phyloP scores from a whole-genome alignment of 108 stramenopile species.

The Stephanodiscus minutulus region DNA sequence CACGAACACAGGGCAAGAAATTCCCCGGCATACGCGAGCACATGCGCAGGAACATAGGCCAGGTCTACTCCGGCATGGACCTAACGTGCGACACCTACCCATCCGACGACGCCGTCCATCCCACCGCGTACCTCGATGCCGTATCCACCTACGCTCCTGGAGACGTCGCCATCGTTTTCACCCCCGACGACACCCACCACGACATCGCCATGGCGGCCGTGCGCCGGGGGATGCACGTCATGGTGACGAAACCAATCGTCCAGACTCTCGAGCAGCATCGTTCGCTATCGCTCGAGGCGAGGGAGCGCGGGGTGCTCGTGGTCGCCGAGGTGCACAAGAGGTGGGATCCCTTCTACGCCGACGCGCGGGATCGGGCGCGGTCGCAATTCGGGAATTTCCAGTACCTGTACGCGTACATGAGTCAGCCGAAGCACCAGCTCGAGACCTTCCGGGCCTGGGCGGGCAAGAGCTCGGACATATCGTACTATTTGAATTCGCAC shows the following conservation, averaged over 20 bases:
- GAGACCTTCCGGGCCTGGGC: slow-evolving; percentile 99
- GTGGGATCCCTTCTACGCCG: slow-evolving; percentile 98
- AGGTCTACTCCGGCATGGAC: slow-evolving; percentile 92
- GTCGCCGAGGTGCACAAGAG: slow-evolving; percentile 98
- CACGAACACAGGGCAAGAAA: slow-evolving; percentile 94
- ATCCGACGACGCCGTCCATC: slow-evolving; percentile 79
- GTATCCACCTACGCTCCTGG: slow-evolving; percentile 75
- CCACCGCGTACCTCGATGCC: slow-evolving; percentile 83
- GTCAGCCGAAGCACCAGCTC: slow-evolving; percentile 99
- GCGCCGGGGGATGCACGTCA: slow-evolving; percentile 92
- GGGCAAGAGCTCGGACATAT: slow-evolving; percentile 96
- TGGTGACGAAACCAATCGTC: slow-evolving; percentile 99
- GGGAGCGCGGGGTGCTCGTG: slow-evolving; percentile 87
- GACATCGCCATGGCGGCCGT: slow-evolving; percentile 94
- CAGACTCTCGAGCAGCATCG: slow-evolving; percentile 92
- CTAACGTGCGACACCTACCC: slow-evolving; percentile 95
- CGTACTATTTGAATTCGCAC: slow-evolving; percentile 99
- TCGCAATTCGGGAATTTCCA: slow-evolving; percentile 87
- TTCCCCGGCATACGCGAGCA: slow-evolving; percentile 96
- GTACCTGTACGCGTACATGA: slow-evolving; percentile 99
- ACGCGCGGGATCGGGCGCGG: slow-evolving; percentile 94
- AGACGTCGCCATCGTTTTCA: slow-evolving; percentile 96
- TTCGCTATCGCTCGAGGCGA: slow-evolving; percentile 75
- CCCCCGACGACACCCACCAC: slow-evolving; percentile 99
- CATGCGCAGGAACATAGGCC: slow-evolving; percentile 88